Evolutionary conservation across 140 eudicot genomes (phyloP).

Genomic region (Bidens hawaiensis): DNA sequence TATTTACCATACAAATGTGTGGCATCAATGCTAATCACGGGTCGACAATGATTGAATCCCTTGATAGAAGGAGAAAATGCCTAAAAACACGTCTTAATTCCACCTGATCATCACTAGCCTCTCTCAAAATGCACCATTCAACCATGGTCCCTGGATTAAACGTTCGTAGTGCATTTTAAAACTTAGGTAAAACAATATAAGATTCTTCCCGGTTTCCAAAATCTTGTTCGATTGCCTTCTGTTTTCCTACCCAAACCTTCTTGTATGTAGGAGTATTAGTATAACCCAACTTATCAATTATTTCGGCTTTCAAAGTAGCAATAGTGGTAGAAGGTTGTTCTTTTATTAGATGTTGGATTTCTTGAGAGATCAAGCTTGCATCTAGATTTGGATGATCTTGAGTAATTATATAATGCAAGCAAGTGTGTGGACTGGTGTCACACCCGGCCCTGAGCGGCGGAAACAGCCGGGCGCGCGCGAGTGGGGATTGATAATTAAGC

Average conservation of each 20-base stretch:
- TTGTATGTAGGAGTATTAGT: background rate
- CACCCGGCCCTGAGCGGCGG: no score
- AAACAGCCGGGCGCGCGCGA: no score
- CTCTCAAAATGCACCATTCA: background rate
- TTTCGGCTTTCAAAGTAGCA: no score
- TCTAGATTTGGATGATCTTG: no score
- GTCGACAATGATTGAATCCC: background rate
- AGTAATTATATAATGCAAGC: no score
- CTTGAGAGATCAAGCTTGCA: no score
- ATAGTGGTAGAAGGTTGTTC: no score
- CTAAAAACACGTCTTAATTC: background rate
- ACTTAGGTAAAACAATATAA: background rate
- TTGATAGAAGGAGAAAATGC: background rate
- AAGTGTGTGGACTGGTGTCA: no score
- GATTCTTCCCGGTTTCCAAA: background rate
- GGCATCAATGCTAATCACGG: background rate
- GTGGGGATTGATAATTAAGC: no score
- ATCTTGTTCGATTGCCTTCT: background rate
- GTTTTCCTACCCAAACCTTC: slow-evolving; percentile 5
- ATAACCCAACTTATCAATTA: no score
- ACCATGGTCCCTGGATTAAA: background rate
- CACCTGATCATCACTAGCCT: background rate
- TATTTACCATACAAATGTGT: background rate
- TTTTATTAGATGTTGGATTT: no score
- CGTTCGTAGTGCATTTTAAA: background rate